phyloP scores from a whole-genome alignment of 2,329 filamentous ascomycete species.

The Ascochyta pisi region DNA sequence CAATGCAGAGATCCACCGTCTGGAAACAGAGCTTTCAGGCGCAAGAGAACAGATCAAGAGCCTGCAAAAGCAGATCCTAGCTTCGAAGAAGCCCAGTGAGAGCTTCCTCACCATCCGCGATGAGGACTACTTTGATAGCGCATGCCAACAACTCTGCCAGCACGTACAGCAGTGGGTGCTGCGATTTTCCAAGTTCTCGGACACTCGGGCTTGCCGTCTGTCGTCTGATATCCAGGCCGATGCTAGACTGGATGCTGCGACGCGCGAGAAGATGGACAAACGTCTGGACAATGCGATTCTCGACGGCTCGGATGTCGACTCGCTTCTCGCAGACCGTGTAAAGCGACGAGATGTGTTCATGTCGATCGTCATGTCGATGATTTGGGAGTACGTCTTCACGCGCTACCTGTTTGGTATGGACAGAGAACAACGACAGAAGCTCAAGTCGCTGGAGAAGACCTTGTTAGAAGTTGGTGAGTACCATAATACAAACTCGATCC shows the following conservation, averaged over 20 bases:
- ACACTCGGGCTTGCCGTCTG: constrained; percentile 83
- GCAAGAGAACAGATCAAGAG: constrained; percentile 68
- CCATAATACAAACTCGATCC: neutral
- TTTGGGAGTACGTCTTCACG: constrained; percentile 98
- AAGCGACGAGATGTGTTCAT: constrained; percentile 94
- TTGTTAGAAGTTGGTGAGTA: constrained; percentile 76
- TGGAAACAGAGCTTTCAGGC: constrained; percentile 78
- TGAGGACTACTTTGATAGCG: constrained; percentile 93
- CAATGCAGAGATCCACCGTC: constrained; percentile 79
- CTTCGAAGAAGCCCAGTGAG: constrained; percentile 64
- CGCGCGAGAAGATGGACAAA: constrained; percentile 82
- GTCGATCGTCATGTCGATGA: constrained; percentile 98
- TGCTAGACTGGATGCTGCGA: constrained; percentile 40
- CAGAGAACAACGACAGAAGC: constrained; percentile 93
- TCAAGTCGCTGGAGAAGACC: constrained; percentile 93
- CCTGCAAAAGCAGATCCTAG: constrained; percentile 66
- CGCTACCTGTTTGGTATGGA: constrained; percentile 99
- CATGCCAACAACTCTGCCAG: constrained; percentile 92
- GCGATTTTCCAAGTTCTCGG: constrained; percentile 97
- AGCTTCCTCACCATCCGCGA: constrained; percentile 82
- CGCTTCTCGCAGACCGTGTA: constrained; percentile 85
- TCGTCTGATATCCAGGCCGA: constrained; percentile 81
- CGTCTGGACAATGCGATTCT: constrained; percentile 92
- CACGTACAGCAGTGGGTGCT: constrained; percentile 98
- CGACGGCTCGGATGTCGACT: constrained; percentile 91